Percentiles rank a stretch among this genome's conserved stretches.
Conservation (phyloP, 139 green algal genomes). For the Zygnema cylindricum region DNA sequence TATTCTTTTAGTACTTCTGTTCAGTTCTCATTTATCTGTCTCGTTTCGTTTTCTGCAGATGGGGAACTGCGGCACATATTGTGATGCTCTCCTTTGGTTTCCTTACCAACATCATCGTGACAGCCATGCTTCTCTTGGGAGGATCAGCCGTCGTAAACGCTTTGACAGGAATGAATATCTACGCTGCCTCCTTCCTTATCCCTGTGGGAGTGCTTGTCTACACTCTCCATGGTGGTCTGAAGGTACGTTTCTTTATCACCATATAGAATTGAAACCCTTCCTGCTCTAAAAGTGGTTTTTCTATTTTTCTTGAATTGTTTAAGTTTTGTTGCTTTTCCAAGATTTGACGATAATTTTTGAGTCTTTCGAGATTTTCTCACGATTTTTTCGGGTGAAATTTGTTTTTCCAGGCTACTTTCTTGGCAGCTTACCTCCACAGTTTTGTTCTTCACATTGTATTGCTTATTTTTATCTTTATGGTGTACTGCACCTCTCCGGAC, state of each 20-base stretch:
- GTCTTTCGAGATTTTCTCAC: no score
- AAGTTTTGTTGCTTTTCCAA: no score
- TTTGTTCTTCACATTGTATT: conserved; percentile 86
- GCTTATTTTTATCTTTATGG: conserved; percentile 82
- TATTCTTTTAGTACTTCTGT: background rate
- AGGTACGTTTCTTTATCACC: no score
- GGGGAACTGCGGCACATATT: conserved; percentile 76
- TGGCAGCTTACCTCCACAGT: conserved; percentile 85
- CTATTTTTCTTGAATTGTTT: no score
- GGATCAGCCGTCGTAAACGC: conserved; percentile 87
- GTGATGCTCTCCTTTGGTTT: conserved; percentile 87
- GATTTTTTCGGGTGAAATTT: no score
- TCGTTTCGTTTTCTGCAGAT: conserved; percentile 15
- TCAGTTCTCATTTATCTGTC: background rate
- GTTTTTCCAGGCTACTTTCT: conserved; percentile 83
- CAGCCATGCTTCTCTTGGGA: conserved; percentile 84
- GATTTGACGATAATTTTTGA: no score
- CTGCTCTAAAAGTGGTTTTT: no score
- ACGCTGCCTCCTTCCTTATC: conserved; percentile 65
- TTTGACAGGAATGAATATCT: conserved; percentile 80
- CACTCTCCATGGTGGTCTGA: conserved; percentile 85
- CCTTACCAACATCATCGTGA: conserved; percentile 90
- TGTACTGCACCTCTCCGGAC: conserved; percentile 72
- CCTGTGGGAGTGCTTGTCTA: conserved; percentile 85
- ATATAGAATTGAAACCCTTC: no score